Evolutionary conservation across 75 land plant genomes (phyloP).

Genomic region (Ceratopteris richardii): DNA sequence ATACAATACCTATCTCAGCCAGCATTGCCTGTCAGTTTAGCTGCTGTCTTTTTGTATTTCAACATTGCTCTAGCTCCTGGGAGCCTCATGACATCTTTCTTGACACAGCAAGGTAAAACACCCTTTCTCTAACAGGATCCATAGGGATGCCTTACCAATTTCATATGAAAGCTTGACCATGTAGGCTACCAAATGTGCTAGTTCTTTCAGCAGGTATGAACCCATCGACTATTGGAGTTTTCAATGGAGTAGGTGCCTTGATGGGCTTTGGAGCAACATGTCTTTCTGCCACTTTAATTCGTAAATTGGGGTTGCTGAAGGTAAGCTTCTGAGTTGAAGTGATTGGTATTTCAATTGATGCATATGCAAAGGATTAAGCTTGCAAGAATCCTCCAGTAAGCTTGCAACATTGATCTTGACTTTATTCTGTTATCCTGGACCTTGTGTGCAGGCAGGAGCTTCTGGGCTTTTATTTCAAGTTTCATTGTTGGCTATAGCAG

Average conservation of each 20-base stretch:
- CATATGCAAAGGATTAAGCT: too few relatives aligned
- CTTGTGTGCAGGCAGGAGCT: slow-evolving; percentile 92
- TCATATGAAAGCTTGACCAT: too few relatives aligned
- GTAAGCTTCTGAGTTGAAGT: slow-evolving; percentile 29
- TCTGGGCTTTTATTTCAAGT: slow-evolving; percentile 82
- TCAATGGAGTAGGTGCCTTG: slow-evolving; percentile 90
- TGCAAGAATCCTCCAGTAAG: too few relatives aligned
- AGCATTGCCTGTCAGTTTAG: slow-evolving; percentile 91
- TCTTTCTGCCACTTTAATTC: slow-evolving; percentile 63
- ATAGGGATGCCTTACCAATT: too few relatives aligned
- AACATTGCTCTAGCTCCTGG: slow-evolving; percentile 90
- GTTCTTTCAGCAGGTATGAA: slow-evolving; percentile 50
- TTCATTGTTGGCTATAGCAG: slow-evolving; percentile 67
- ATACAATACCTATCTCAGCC: slow-evolving; percentile 74
- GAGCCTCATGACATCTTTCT: slow-evolving; percentile 88
- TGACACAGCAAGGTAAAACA: slow-evolving; percentile 61
- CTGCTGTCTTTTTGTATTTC: slow-evolving; percentile 85
- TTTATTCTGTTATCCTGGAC: too few relatives aligned
- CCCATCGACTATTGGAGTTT: slow-evolving; percentile 87
- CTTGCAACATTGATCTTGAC: too few relatives aligned
- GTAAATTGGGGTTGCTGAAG: slow-evolving; percentile 78
- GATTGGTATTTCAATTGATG: too few relatives aligned
- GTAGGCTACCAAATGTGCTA: not conserved
- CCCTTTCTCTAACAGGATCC: too few relatives aligned
- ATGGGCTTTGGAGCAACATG: slow-evolving; percentile 96